Evolutionary conservation across 2,329 filamentous ascomycete species (phyloP), one percentile per base, ranked within the genome.

Genomic region (Colletotrichum acutatum): DNA sequence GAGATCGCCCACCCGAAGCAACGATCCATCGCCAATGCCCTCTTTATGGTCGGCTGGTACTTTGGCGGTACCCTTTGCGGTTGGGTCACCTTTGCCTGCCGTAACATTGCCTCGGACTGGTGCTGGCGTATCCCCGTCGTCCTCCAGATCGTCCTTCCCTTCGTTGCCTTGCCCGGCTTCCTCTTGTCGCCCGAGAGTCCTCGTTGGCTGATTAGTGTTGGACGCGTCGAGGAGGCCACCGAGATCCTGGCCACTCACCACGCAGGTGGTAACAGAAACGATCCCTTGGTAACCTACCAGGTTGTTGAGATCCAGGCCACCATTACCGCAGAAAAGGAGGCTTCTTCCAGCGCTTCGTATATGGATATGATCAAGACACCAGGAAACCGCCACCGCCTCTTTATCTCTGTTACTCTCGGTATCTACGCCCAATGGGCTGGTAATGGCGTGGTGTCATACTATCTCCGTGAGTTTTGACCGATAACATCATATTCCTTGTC

Each of bases 111-210:
- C 28, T 68, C 65, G 28, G 56, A 68, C 2, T 68, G 64, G 63
- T 68, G 64, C 4, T 74, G 72, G 72, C 69, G 72, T 5, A 69
- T 74, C 42, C 72, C 72, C 16, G 70, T 65, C 56, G 78, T 87
- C 1, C 76, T 89, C 1, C 87, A 89, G 72, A 83, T 85, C 71
- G 83, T 82, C 32, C 82, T 68, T 83, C 85, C 85, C 3, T 70
- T 83, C 34, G 73, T 86, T 53, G 77, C 78, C 68, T 66, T 79
- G 24, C 72, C 75, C 37, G 78, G 76, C 68, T 77, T 80, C 67
- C 77, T 78, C 74, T 66, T 79, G 32, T 75, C 79, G 28, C 77
- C 78, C 34, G 79, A 80, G 75, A 80, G 78, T 26, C 79, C 79
- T 30, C 76, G 79, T 64, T 80, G 77, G 78, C 74, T 80, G 62